phyloP scores from a whole-genome alignment of 2,329 filamentous ascomycete genomes.

The Aspergillus phoenicis region DNA sequence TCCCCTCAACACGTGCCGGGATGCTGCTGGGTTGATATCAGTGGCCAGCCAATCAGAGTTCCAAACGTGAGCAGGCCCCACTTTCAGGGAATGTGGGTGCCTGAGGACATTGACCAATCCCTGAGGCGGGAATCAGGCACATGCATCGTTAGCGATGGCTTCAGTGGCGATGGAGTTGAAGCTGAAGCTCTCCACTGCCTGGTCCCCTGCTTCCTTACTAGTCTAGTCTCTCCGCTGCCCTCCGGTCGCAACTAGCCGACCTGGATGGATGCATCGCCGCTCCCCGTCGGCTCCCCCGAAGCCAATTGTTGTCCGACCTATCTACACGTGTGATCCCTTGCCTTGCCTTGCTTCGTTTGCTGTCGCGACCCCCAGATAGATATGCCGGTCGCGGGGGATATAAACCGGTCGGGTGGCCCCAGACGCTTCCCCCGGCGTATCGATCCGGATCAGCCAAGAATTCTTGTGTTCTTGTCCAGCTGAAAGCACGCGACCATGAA shows the following conservation, averaged over 20 bases:
- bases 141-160: neutral
- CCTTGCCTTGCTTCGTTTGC: neutral
- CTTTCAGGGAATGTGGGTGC: neutral
- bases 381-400: neutral
- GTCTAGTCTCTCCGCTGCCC: no score
- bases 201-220: neutral
- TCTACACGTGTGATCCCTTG: conserved; percentile 10
- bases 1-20: conserved; percentile 1
- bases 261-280: neutral
- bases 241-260: neutral
- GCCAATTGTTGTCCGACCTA: conserved; percentile 12
- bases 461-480: neutral
- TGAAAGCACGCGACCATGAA: conserved; percentile 22
- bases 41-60: neutral
- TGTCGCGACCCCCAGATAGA: neutral
- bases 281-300: neutral
- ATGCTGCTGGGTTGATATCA: neutral
- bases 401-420: neutral
- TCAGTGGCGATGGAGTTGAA: neutral
- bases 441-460: neutral
- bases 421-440: neutral
- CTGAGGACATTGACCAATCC: neutral
- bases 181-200: neutral
- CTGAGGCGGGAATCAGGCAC: neutral
- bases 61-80: neutral